These are phyloP conservation scores for Phytophthora agathidicida DNA, from an alignment of 352 stramenopile genomes.

Conservation along the genomic window DNA sequence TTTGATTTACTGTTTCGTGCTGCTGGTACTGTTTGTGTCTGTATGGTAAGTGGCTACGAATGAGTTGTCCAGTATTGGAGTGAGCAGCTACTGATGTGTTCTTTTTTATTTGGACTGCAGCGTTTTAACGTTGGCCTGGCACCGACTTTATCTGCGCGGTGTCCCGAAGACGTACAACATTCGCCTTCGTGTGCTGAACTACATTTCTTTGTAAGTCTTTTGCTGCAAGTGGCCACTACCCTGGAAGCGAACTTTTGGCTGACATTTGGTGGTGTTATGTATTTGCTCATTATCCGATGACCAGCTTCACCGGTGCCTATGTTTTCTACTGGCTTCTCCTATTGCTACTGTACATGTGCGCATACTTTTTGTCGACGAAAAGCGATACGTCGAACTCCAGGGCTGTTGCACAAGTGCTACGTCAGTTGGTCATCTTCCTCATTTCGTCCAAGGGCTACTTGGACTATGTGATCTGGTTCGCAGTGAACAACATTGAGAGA, in stretches of 20 bases:
- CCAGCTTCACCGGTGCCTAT: conserved; percentile 83
- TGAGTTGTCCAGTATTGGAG: not conserved
- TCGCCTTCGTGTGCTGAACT: conserved; percentile 88
- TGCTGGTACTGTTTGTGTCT: conserved; percentile 84
- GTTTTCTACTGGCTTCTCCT: conserved; percentile 91
- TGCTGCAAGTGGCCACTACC: not conserved
- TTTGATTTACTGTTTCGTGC: conserved; percentile 86
- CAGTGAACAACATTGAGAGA: conserved; percentile 88
- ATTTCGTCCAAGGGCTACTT: conserved; percentile 87
- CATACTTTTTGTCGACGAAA: conserved; percentile 87
- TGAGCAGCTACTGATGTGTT: not conserved
- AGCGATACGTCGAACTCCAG: conserved; percentile 60
- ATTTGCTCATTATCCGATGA: not conserved
- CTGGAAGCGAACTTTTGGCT: not conserved
- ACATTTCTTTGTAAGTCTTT: conserved; percentile 81
- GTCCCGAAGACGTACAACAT: conserved; percentile 92
- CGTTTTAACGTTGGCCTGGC: conserved; percentile 84
- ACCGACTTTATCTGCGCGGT: conserved; percentile 80
- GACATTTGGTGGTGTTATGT: conserved; percentile 1
- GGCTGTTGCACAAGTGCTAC: conserved; percentile 74
- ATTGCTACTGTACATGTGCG: conserved; percentile 89
- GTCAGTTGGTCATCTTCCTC: conserved; percentile 84
- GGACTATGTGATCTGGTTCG: conserved; percentile 92
- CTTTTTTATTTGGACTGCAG: conserved; percentile 25
- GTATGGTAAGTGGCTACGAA: conserved; percentile 57